Base-by-base conservation (phyloP, 768 basidiomycete species). In the Xerocomus brunneocitrinus region DNA sequence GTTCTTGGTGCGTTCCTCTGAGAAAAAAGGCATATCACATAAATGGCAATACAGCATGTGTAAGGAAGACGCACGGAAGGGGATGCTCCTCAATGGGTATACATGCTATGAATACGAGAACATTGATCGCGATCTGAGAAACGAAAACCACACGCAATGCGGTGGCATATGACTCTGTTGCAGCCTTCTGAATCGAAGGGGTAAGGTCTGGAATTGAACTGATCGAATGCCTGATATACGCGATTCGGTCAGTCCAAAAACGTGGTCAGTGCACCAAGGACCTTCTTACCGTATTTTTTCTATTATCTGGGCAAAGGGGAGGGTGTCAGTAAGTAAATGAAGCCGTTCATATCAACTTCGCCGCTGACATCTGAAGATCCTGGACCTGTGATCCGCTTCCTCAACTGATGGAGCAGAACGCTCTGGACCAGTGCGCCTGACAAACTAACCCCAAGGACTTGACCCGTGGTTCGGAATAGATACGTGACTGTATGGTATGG, bases 371-470 rank as follows among this genome's bases (percentile, higher is more conserved):
- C 74, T 61, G 74, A 74, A 50, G 95, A 80, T 52, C 78, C 80
- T 42, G 88, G 84, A 1, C 91, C 95, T 6, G 76, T 79, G 60
- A 99, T 95, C 48, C 85, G 79, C 56, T 77, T 71, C 52, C 81
- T 80, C 50, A 99, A 74, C 63, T 89, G 82, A 45, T 74, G 69
- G 28, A 85, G 72, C 38, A 99, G 76, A 34, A 95, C 78, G 5
- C 81, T 79, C 70, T 99, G 95, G 31, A 95, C 73, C 27, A 98
- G 68, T 0, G 91, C 87, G 22, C 92, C 90, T 60, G 85, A 85
- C 43, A 95, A 74, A 62, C 90, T 89, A 50, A 99, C 95, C 34
- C 95, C 97, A 50, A 98, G 78, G 24, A 97, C 97, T 74, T 98
- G 95, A 3, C 95, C 95, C 16, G 91, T 89, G 8, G 92, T 94